Evolutionary conservation across 2,329 filamentous ascomycete genomes (phyloP).

Genomic region (Clonostachys solani): DNA sequence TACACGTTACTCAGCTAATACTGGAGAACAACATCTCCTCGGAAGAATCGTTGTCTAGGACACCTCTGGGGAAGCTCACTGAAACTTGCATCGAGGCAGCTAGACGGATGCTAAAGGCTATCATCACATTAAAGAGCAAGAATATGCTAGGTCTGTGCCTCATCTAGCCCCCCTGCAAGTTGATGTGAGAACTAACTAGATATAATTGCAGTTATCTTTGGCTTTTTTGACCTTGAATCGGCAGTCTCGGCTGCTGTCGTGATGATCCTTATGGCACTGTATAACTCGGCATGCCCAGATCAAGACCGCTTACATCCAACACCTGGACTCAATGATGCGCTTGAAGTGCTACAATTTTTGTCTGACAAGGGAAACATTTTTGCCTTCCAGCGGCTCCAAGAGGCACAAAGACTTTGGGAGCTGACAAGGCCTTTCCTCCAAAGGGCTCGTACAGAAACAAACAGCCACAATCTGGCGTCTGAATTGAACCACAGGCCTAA

Average conservation of each 20-base stretch:
- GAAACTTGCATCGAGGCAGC: background rate
- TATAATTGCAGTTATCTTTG: background rate
- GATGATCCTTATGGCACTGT: constrained; percentile 15
- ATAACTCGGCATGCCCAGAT: constrained; percentile 16
- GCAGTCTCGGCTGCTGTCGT: constrained; percentile 17
- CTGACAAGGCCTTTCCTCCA: too few relatives aligned
- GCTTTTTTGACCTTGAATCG: constrained; percentile 14
- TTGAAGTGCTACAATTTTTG: constrained; percentile 18
- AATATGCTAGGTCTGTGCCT: too few relatives aligned
- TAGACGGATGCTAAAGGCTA: background rate
- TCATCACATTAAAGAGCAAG: background rate
- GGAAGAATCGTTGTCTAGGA: background rate
- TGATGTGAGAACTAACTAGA: background rate
- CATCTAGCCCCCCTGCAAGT: too few relatives aligned
- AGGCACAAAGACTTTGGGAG: background rate
- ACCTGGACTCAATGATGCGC: constrained; percentile 14
- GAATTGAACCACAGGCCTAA: too few relatives aligned
- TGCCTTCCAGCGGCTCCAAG: constrained; percentile 13
- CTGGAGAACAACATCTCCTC: too few relatives aligned
- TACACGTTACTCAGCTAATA: background rate
- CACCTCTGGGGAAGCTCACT: background rate
- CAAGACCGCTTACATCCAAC: constrained; percentile 13
- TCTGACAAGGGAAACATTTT: constrained; percentile 17
- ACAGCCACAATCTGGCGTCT: too few relatives aligned
- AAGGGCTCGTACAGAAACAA: too few relatives aligned